Base-by-base conservation (phyloP, 2,329 filamentous ascomycete genomes). In the Xylaria sp. region DNA sequence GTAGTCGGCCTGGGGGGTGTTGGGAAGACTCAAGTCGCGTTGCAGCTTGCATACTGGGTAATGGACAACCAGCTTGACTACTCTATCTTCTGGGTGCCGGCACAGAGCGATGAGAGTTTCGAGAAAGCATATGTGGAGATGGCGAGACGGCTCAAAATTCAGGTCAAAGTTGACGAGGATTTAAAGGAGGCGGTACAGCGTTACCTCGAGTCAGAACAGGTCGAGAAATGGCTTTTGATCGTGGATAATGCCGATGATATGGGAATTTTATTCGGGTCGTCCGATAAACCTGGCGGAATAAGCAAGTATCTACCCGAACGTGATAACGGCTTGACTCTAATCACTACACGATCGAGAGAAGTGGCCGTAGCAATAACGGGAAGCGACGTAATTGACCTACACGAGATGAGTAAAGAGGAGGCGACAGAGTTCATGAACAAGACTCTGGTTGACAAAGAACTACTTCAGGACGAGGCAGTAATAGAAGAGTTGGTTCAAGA, bases 31-130 rank as follows among this genome's bases (percentile, higher is more conserved):
- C 77, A 80, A 48, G 66, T 83, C 4, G 80, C 75, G 6, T 72
- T 84, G 3, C 76, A 82, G 66, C 65, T 83, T 36, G 81, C 79
- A 3, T 78, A 83, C 72, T 79, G 77, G 73, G 75, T 74, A 2
- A 80, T 76, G 63, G 59, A 79, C 10, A 75, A 77, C 45, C 55
- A 75, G 36, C 76, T 77, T 1, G 76, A 78, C 4, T 82, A 75
- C 60, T 81, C 79, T 0, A 72, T 86, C 59, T 80, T 85, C 67
- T 85, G 81, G 83, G 75, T 84, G 4, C 77, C 81, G 5, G 81
- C 79, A 7, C 74, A 77, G 28, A 81, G 79, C 65, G 66, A 70
- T n/a, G 78, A 76, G 18, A 80, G 73, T 62, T 79, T 84, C 63
- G 75, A 83, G 43, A 77, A 81, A 60, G 80, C 80, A 13, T 83